Percentiles rank a stretch among this genome's conserved stretches.
Conservation (phyloP, 2,329 filamentous ascomycete genomes). For the Albifimbria verrucaria region DNA sequence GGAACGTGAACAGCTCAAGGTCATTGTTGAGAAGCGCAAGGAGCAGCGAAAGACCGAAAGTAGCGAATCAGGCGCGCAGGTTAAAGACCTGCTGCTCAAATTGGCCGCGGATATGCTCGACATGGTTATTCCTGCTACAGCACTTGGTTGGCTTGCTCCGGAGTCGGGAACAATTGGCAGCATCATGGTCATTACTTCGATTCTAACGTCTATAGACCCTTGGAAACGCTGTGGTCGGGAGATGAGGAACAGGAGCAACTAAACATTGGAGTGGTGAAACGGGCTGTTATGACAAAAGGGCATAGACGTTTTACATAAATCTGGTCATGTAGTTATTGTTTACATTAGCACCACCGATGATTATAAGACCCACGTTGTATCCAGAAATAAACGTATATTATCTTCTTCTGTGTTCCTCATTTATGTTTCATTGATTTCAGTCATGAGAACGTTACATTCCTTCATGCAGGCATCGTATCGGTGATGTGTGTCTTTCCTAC, state of each 20-base stretch:
- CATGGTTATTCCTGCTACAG: conserved; percentile 56
- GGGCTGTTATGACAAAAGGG: no score
- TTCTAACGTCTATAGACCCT: conserved; percentile 57
- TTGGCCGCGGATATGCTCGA: conserved; percentile 59
- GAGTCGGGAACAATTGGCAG: conserved; percentile 50
- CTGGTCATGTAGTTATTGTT: no score
- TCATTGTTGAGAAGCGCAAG: conserved; percentile 28
- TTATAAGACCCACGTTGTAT: no score
- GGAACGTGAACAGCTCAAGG: conserved; percentile 33
- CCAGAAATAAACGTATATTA: no score
- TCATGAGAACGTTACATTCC: no score
- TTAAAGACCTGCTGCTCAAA: conserved; percentile 38
- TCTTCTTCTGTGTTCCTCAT: no score
- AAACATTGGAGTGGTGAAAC: no score
- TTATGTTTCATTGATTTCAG: no score
- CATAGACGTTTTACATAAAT: no score
- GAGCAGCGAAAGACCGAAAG: conserved; percentile 27
- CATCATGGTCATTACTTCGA: conserved; percentile 59
- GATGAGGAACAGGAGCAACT: conserved; percentile 12
- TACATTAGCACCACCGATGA: no score
- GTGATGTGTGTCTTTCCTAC: no score
- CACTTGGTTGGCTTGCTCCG: conserved; percentile 58
- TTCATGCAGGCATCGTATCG: no score
- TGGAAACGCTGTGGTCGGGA: conserved; percentile 50
- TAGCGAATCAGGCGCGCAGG: conserved; percentile 24